Conservation (phyloP, 2,329 filamentous ascomycete genomes). For the Lizonia empirigonia region DNA sequence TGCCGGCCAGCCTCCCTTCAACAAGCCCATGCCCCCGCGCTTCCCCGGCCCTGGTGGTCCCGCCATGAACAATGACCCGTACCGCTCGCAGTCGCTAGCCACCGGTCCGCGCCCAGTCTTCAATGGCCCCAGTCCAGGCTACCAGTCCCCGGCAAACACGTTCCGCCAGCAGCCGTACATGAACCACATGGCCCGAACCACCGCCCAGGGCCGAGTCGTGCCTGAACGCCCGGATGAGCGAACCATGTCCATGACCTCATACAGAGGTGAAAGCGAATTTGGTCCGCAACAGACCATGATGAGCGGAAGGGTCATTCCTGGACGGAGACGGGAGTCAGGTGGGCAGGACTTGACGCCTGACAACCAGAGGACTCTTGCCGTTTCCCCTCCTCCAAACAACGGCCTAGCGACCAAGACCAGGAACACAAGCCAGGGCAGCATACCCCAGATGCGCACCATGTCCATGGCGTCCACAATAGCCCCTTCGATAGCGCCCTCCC, state of each 20-base stretch:
- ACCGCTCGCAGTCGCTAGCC: conserved; percentile 92
- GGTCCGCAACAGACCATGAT: conserved; percentile 76
- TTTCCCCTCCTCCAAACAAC: conserved; percentile 29
- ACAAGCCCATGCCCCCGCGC: conserved; percentile 62
- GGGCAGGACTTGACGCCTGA: conserved; percentile 30
- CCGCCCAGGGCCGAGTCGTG: conserved; percentile 87
- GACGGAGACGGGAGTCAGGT: conserved; percentile 67
- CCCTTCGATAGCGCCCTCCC: conserved; percentile 47
- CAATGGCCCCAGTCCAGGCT: conserved; percentile 58
- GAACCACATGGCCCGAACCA: conserved; percentile 73
- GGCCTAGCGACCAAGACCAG: conserved; percentile 44
- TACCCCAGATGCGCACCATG: conserved; percentile 69
- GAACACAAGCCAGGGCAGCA: conserved; percentile 45
- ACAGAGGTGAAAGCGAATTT: conserved; percentile 76
- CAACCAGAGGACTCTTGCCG: conserved; percentile 27
- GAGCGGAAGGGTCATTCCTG: conserved; percentile 89
- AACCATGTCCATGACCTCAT: conserved; percentile 93
- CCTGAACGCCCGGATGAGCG: conserved; percentile 91
- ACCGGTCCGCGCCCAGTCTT: conserved; percentile 73
- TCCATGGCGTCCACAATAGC: conserved; percentile 89
- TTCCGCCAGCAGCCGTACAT: conserved; percentile 81
- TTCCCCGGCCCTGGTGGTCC: conserved; percentile 62
- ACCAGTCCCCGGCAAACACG: conserved; percentile 68
- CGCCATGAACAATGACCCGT: conserved; percentile 81
- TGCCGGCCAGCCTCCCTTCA: conserved; percentile 55